These are phyloP conservation scores for Suillus subaureus DNA, from an alignment of 768 basidiomycete species.

Conservation along the genomic window DNA sequence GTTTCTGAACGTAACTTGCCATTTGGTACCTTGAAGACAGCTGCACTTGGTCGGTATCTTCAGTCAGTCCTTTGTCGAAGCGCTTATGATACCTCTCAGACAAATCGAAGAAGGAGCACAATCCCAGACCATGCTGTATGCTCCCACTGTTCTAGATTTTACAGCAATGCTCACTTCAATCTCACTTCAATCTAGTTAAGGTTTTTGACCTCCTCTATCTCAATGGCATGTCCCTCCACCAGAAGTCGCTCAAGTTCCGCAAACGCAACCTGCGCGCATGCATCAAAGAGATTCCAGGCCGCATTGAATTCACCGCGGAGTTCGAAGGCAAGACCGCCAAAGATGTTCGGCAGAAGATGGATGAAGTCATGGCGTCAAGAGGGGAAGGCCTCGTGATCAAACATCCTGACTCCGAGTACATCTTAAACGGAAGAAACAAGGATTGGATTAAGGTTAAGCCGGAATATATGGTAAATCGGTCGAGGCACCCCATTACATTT, in stretches of 20 bases:
- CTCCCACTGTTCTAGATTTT: not conserved
- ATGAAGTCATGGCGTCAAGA: constrained; percentile 77
- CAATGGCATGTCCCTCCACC: constrained; percentile 78
- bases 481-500: not conserved
- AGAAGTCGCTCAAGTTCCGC: constrained; percentile 71
- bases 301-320: constrained; percentile 78
- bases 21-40: constrained; percentile 93
- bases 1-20: constrained; percentile 84
- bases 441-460: constrained; percentile 97
- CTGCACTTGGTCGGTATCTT: constrained; percentile 69
- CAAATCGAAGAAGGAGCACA: constrained; percentile 66
- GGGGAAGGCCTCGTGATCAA: constrained; percentile 97
- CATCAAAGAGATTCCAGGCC: constrained; percentile 69
- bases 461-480: constrained; percentile 72
- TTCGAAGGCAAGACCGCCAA: constrained; percentile 75
- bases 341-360: constrained; percentile 81
- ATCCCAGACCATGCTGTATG: constrained; percentile 88
- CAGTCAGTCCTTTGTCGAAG: not conserved
- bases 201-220: constrained; percentile 93
- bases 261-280: constrained; percentile 76
- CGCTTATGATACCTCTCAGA: constrained; percentile 42
- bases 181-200: constrained; percentile 67
- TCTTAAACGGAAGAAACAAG: constrained; percentile 82
- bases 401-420: constrained; percentile 77
- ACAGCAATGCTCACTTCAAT: constrained; percentile 30